Percentiles rank a stretch among this genome's conserved stretches.
Conservation (phyloP, 768 basidiomycete genomes). For the Kwoniella heveanensis region DNA sequence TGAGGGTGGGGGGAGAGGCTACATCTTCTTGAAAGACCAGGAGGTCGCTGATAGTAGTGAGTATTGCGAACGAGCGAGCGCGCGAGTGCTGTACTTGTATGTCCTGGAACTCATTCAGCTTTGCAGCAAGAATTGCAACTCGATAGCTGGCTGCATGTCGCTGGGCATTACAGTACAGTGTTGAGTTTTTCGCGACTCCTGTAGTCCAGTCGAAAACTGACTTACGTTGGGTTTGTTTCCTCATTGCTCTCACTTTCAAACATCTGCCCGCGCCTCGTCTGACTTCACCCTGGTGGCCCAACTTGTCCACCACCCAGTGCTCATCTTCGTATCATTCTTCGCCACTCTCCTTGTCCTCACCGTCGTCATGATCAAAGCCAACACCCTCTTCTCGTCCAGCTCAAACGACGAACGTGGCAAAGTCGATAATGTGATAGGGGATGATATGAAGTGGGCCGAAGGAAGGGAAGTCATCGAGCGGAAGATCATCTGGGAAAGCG, state of each 20-base stretch:
- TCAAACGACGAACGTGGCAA: constrained; percentile 3
- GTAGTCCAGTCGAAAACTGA: too few relatives aligned
- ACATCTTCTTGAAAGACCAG: constrained; percentile 27
- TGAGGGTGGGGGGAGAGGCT: constrained; percentile 8
- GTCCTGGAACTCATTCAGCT: too few relatives aligned
- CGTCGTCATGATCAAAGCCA: constrained; percentile 19
- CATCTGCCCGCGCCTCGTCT: not conserved
- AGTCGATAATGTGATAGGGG: constrained; percentile 36
- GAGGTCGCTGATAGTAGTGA: constrained; percentile 38
- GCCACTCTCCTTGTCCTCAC: constrained; percentile 23
- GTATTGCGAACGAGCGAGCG: too few relatives aligned
- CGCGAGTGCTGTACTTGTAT: too few relatives aligned
- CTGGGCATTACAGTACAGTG: too few relatives aligned
- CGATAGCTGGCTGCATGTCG: too few relatives aligned
- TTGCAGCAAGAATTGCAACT: too few relatives aligned
- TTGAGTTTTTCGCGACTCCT: too few relatives aligned
- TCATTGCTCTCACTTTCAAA: too few relatives aligned
- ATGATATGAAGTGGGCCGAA: constrained; percentile 45
- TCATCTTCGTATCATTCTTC: constrained; percentile 34
- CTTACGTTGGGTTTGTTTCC: too few relatives aligned
- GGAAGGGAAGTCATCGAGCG: constrained; percentile 35
- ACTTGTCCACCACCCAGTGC: constrained; percentile 27
- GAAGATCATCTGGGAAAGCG: constrained; percentile 8
- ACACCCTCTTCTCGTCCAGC: constrained; percentile 10
- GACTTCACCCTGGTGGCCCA: too few relatives aligned